Evolutionary conservation across 257 asterid genomes (phyloP).

Genomic region (Cruciata laevipes): DNA sequence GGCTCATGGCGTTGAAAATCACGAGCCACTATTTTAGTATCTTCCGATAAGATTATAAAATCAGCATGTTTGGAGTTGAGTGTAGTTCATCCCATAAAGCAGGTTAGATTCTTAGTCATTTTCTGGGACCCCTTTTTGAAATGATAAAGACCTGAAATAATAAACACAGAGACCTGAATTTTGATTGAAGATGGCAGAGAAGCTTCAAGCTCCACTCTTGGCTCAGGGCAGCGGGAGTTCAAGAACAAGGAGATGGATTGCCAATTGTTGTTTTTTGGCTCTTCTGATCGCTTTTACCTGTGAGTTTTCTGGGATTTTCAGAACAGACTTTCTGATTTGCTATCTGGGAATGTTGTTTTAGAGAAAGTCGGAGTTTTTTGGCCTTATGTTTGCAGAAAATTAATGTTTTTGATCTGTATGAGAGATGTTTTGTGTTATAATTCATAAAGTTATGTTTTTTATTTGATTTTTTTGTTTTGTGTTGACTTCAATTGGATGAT

Average conservation of each 20-base stretch:
- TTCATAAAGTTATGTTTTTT: neutral
- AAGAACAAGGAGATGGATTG: conserved; percentile 13
- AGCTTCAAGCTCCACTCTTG: conserved; percentile 27
- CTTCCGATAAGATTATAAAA: neutral
- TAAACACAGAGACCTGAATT: neutral
- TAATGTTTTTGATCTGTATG: neutral
- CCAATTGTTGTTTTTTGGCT: conserved; percentile 17
- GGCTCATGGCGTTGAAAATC: neutral
- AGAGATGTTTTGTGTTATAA: neutral
- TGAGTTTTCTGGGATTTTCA: conserved; percentile 19
- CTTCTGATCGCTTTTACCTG: conserved; percentile 28
- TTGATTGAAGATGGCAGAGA: conserved; percentile 1
- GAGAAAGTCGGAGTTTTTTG: too few species aligned
- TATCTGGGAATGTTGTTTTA: too few species aligned
- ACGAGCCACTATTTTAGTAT: neutral
- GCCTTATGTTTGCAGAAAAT: neutral
- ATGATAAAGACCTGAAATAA: neutral
- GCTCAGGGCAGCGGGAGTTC: conserved; percentile 6
- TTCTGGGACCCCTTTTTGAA: neutral
- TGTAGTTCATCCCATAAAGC: neutral
- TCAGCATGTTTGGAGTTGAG: neutral
- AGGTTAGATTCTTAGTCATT: neutral
- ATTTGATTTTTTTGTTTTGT: neutral
- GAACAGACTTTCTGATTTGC: too few species aligned
- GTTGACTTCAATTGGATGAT: neutral